These are phyloP conservation scores for Kurtzmaniella quercitrusa DNA, from an alignment of 1,139 yeast genomes.

Conservation along the genomic window DNA sequence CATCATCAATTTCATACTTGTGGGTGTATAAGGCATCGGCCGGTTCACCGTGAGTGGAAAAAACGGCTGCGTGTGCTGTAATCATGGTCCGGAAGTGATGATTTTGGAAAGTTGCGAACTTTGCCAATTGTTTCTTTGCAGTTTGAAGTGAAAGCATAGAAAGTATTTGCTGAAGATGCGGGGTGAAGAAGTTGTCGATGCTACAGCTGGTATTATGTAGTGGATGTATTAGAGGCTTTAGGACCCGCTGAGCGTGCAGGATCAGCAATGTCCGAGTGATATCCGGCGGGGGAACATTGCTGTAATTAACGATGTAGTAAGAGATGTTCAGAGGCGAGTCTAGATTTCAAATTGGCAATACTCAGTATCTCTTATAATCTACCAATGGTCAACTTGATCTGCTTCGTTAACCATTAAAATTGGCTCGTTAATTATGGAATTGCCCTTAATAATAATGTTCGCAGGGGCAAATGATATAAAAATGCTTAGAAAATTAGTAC, in stretches of 20 bases:
- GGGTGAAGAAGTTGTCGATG: background rate
- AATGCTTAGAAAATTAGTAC: no score
- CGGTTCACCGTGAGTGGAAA: slow-evolving; percentile 59
- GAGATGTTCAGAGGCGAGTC: background rate
- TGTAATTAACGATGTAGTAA: background rate
- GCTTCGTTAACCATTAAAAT: no score
- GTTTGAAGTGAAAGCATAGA: slow-evolving; percentile 1
- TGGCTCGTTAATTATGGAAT: no score
- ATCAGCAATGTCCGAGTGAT: background rate
- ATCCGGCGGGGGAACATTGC: background rate
- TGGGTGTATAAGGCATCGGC: slow-evolving; percentile 51
- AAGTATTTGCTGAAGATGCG: background rate
- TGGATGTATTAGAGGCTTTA: background rate
- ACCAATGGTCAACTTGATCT: no score
- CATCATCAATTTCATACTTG: slow-evolving; percentile 46
- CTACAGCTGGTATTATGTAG: background rate
- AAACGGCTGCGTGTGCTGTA: slow-evolving; percentile 56
- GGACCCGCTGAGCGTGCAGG: background rate
- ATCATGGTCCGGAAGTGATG: slow-evolving; percentile 33
- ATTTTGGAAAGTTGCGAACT: slow-evolving; percentile 2
- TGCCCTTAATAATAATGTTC: no score
- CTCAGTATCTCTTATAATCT: no score
- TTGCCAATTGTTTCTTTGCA: background rate
- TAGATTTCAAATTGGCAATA: no score
- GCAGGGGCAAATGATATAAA: no score